These are phyloP conservation scores for Flaveria robusta DNA, from an alignment of 129 eudicot species.

Conservation along the genomic window DNA sequence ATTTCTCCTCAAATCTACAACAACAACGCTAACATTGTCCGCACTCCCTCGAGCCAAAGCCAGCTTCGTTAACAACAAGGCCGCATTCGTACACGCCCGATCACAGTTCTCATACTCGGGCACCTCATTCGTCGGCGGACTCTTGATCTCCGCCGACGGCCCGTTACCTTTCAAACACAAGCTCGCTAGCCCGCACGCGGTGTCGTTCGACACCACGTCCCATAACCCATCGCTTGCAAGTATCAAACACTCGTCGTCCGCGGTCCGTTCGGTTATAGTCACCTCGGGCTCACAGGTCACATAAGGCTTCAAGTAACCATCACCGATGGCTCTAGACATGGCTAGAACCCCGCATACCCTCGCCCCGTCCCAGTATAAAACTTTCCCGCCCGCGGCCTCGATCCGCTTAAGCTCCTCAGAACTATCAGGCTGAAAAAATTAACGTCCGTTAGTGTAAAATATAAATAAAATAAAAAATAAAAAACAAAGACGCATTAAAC, in stretches of 20 bases:
- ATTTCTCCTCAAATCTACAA: slow-evolving; percentile 54
- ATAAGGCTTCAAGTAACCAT: slow-evolving; percentile 49
- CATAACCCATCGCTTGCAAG: slow-evolving; percentile 58
- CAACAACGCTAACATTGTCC: slow-evolving; percentile 78
- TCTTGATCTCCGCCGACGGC: slow-evolving; percentile 20
- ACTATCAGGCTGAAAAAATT: slow-evolving; percentile 56
- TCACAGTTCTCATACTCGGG: slow-evolving; percentile 39
- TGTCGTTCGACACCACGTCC: slow-evolving; percentile 55
- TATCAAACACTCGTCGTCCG: slow-evolving; percentile 45
- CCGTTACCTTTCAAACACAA: slow-evolving; percentile 45
- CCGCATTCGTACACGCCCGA: slow-evolving; percentile 60
- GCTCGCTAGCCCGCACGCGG: slow-evolving; percentile 43
- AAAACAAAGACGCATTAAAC: background rate
- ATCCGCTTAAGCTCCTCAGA: slow-evolving; percentile 63
- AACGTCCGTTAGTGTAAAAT: background rate
- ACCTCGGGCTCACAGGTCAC: slow-evolving; percentile 51
- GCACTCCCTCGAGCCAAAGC: slow-evolving; percentile 75
- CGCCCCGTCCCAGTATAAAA: slow-evolving; percentile 60
- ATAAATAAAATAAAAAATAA: background rate
- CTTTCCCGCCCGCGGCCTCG: slow-evolving; percentile 56
- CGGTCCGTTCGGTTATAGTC: slow-evolving; percentile 30
- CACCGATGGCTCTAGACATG: slow-evolving; percentile 68
- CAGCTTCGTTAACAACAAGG: slow-evolving; percentile 62
- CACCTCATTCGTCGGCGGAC: slow-evolving; percentile 15
- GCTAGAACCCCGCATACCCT: slow-evolving; percentile 66